Conservation (phyloP, 2,329 filamentous ascomycete species). For the Ascochyta pisi region DNA sequence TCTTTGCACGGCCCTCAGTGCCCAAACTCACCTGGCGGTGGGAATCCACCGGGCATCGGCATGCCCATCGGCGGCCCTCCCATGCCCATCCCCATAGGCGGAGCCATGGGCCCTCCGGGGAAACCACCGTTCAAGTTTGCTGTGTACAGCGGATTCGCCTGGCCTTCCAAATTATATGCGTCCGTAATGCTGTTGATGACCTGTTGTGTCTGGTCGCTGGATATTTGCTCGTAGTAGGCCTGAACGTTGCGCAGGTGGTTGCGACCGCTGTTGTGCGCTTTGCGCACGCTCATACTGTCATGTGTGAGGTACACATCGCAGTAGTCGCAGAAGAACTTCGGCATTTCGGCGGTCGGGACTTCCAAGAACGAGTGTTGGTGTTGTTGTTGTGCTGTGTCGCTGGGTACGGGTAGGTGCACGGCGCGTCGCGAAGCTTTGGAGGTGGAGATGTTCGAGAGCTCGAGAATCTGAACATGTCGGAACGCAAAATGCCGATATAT, state of each 20-base stretch:
- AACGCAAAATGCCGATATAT: slow-evolving; percentile 16
- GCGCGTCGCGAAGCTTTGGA: slow-evolving; percentile 29
- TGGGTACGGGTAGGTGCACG: not conserved
- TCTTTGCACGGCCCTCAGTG: not conserved
- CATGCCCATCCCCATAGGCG: slow-evolving; percentile 27
- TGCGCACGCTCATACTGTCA: slow-evolving; percentile 99
- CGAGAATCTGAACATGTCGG: slow-evolving; percentile 31
- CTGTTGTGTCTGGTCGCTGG: slow-evolving; percentile 96
- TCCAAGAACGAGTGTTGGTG: not conserved
- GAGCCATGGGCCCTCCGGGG: slow-evolving; percentile 35
- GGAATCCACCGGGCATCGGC: slow-evolving; percentile 25
- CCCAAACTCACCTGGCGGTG: slow-evolving; percentile 24
- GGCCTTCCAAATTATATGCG: slow-evolving; percentile 93
- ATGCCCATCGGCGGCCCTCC: slow-evolving; percentile 30
- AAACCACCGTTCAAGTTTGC: slow-evolving; percentile 57
- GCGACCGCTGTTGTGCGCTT: slow-evolving; percentile 94
- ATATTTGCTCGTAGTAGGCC: slow-evolving; percentile 99
- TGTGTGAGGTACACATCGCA: slow-evolving; percentile 99
- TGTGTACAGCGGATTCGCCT: slow-evolving; percentile 82
- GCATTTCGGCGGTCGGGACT: slow-evolving; percentile 20
- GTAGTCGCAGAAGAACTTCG: slow-evolving; percentile 72
- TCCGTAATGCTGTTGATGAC: slow-evolving; percentile 98
- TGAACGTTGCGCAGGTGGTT: slow-evolving; percentile 98
- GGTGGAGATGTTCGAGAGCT: slow-evolving; percentile 20
- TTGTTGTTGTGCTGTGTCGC: not conserved